Evolutionary conservation across 2,329 filamentous ascomycete genomes (phyloP).

Genomic region (Aspergillus caelatus): DNA sequence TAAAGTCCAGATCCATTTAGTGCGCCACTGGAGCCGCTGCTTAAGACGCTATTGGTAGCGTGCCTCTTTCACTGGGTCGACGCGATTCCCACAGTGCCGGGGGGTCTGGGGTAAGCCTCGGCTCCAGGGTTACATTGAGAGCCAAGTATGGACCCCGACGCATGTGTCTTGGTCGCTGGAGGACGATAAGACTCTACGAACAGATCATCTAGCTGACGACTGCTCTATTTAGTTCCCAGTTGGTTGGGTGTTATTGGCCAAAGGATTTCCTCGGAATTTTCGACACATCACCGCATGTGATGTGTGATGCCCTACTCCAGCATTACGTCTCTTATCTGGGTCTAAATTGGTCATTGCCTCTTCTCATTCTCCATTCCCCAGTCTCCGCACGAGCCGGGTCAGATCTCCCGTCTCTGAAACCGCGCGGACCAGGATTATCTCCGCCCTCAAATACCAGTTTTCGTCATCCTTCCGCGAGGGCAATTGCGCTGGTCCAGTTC

Average conservation of each 20-base stretch:
- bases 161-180: neutral
- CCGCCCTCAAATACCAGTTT: neutral
- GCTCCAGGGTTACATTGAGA: neutral
- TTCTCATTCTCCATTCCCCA: neutral
- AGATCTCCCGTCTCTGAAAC: neutral
- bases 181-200: neutral
- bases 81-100: neutral
- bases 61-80: neutral
- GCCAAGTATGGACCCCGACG: neutral
- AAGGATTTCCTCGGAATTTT: neutral
- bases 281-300: neutral
- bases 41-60: neutral
- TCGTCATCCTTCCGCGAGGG: neutral
- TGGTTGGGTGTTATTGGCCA: neutral
- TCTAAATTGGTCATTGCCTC: neutral
- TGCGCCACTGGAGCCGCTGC: neutral
- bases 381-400: conserved; percentile 1
- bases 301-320: neutral
- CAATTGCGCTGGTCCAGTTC: neutral
- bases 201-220: neutral
- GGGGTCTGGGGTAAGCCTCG: conserved; percentile 4
- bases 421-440: neutral
- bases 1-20: conserved; percentile 4
- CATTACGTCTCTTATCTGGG: neutral
- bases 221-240: neutral